Evolutionary conservation across 345 rosid genomes (phyloP), one percentile per base, ranked within the genome.

Genomic region (Bruguiera parviflora): DNA sequence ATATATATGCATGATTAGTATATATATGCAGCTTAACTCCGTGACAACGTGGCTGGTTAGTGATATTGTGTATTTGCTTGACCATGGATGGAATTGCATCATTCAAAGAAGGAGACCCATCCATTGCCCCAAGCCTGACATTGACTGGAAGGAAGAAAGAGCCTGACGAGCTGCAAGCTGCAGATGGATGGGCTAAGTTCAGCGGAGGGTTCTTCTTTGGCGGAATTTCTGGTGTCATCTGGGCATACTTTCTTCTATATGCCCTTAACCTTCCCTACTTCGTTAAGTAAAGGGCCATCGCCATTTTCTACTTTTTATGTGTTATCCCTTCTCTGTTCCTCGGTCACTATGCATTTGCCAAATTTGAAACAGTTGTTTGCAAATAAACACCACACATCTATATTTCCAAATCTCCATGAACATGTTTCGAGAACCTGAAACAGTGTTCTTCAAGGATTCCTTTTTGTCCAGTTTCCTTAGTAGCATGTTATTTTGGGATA

Each of bases 111-210:
- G 97, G 96, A 11, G 96, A 88, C 37, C 85, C 96, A 1, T 95
- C 99, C 0, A 86, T 71, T 0, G 99, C 97, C 0, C 96, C 97
- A 0, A 37, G 87, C 52, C 79, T 92, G 57, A 95, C 99, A 28
- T 71, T 95, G 86, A 95, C 96, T 0, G 97, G 96, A 6, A 75
- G 99, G 82, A 90, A 92, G 92, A 95, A 92, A 86, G 84, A 75
- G 80, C 96, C 99, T 19, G 96, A 95, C 66, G 91, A 85, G 85
- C 68, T 92, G 77, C 99, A 92, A 79, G 92, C 99, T 0, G 89
- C 97, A 0, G 96, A 95, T 2, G 97, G 96, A 25, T 92, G 97
- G 97, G 85, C 89, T 51, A 89, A 92, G 82, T 95, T 95, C 85
- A 74, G 70, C 2, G 97, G 96, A 21, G 96, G 99, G 39, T 92